Evolutionary conservation across 306 rosid species (phyloP), one percentile per base, ranked within the genome.

Genomic region (Begonia fuchsioides): DNA sequence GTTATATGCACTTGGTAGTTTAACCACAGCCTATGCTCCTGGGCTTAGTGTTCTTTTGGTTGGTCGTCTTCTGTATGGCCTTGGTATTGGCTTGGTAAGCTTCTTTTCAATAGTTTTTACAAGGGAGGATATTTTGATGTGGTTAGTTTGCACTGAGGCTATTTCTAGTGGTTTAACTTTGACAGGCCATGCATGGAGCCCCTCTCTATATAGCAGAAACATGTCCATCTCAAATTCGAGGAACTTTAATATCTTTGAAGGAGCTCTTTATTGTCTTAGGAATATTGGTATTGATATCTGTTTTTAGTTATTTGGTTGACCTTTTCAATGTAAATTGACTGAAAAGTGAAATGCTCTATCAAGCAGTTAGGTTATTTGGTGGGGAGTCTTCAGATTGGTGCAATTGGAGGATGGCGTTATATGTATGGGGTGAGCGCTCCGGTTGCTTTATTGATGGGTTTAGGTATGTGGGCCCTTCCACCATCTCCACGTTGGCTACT

Each of bases 111-210:
- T 39, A 45, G 12, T 38, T 38, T 43, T 32, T 2, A 12, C 6
- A 6, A 17, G 1, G 35, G 35, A 41, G 62, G 45, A 61, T 19
- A 52, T 13, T 44, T n/a, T 11, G 41, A 46, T 59, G 55, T 16
- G 10, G 12, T 45, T 32, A 39, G 26, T 47, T 9, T 19, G 48
- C 39, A 32, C 48, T 56, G 51, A 44, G 35, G 35, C 35, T 26
- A 26, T 26, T 26, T 26, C 35, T 26, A 26, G 35, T 26, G 8
- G 63, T 58, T 68, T 63, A 8, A 6, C 15, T 45, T 57, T 69
- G 51, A 39, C 92, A 90, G 97, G 95, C 97, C 67, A 90, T 90
- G 97, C 94, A 84, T 65, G 95, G 97, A 5, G 97, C 97, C 74
- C 97, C 97, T 26, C 74, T 90, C 56, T 90, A 81, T 60, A 90